phyloP scores from a whole-genome alignment of 257 asterid species.

The Primulina eburnea region DNA sequence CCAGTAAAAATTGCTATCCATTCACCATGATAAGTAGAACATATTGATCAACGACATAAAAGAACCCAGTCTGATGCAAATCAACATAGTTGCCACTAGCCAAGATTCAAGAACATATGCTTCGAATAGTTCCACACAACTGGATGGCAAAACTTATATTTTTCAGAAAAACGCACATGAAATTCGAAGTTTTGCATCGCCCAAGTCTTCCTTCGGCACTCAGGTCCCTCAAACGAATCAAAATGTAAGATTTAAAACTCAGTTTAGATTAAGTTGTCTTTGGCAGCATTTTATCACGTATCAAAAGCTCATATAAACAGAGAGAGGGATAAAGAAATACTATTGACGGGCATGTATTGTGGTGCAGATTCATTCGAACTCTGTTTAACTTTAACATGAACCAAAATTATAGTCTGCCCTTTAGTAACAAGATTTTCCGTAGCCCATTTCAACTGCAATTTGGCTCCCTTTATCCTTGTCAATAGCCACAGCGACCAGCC shows the following conservation, averaged over 20 bases:
- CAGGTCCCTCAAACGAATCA: background rate
- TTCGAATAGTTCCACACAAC: background rate
- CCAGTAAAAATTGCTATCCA: background rate
- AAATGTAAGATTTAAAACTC: background rate
- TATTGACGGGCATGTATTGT: constrained; percentile 36
- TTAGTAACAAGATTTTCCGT: constrained; percentile 60
- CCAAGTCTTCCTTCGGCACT: background rate
- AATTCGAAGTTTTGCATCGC: background rate
- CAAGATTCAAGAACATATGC: background rate
- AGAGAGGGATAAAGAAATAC: constrained; percentile 33
- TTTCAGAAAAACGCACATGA: background rate
- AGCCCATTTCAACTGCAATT: constrained; percentile 61
- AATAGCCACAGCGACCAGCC: constrained; percentile 56
- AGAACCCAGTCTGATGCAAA: background rate
- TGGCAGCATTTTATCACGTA: background rate
- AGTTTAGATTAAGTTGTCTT: background rate
- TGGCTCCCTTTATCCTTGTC: constrained; percentile 61
- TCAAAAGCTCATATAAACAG: constrained; percentile 12
- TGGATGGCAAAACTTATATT: background rate
- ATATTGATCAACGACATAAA: background rate
- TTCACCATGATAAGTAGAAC: background rate
- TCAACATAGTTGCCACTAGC: background rate
- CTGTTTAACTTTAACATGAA: constrained; percentile 62
- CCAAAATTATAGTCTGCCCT: constrained; percentile 68
- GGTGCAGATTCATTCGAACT: constrained; percentile 26